A percentile compares a stretch with the other conserved stretches of the same genome.
Conservation (phyloP, 2,329 filamentous ascomycete genomes). For the Phialophora verrucosa region DNA sequence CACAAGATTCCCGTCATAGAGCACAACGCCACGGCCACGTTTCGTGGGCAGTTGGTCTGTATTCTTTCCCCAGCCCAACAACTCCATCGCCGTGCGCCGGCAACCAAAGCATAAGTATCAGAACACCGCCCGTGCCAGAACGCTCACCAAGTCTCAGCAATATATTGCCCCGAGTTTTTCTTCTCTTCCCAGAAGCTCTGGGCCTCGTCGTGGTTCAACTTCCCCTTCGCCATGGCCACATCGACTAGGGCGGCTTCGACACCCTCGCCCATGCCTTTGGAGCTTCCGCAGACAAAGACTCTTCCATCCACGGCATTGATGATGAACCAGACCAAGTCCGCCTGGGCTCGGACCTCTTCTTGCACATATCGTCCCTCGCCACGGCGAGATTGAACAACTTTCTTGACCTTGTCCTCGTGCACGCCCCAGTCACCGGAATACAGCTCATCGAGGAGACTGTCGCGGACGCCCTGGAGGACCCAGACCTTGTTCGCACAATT, state of each 20-base stretch:
- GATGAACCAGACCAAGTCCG: conserved; percentile 97
- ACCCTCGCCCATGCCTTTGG: conserved; percentile 96
- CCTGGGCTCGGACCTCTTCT: conserved; percentile 88
- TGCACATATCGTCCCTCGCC: conserved; percentile 92
- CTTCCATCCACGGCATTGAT: conserved; percentile 95
- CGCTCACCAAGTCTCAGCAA: conserved; percentile 64
- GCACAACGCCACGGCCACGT: neutral
- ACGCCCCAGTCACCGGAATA: conserved; percentile 97
- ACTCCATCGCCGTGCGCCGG: neutral
- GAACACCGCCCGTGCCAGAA: neutral
- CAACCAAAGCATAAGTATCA: neutral
- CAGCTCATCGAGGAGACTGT: conserved; percentile 91
- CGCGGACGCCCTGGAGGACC: conserved; percentile 93
- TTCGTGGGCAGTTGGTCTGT: neutral
- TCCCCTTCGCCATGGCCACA: conserved; percentile 91
- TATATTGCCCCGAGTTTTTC: conserved; percentile 92
- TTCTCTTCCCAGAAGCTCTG: conserved; percentile 88
- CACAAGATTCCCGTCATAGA: neutral
- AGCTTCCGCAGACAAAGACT: conserved; percentile 94
- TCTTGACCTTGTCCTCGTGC: conserved; percentile 84
- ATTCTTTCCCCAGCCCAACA: neutral
- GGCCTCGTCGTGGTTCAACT: conserved; percentile 80
- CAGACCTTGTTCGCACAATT: conserved; percentile 98
- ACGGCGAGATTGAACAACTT: conserved; percentile 75
- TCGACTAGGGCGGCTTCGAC: conserved; percentile 87